These are phyloP conservation scores for Noccaea caerulescens DNA, from an alignment of 345 rosid genomes.

Conservation along the genomic window DNA sequence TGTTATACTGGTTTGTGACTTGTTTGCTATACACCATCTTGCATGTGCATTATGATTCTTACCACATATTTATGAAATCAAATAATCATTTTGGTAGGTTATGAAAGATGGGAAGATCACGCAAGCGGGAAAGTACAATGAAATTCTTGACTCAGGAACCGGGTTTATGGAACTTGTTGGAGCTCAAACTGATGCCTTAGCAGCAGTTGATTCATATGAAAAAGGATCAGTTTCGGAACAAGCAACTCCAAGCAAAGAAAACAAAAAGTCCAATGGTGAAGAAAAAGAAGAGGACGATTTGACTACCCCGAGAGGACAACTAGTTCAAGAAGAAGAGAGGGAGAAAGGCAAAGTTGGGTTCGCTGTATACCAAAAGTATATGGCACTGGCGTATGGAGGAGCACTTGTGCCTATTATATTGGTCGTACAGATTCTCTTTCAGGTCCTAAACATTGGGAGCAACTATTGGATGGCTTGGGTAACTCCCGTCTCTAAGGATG, in stretches of 20 bases:
- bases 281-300: constrained; percentile 46
- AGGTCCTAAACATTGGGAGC: constrained; percentile 73
- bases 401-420: constrained; percentile 69
- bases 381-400: constrained; percentile 71
- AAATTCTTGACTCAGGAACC: constrained; percentile 52
- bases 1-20: constrained; percentile 57
- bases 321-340: constrained; percentile 79
- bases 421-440: constrained; percentile 61
- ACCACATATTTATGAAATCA: constrained; percentile 3
- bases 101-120: constrained; percentile 78
- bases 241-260: constrained; percentile 40
- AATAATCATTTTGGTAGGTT: constrained; percentile 53
- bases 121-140: constrained; percentile 71
- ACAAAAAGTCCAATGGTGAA: constrained; percentile 28
- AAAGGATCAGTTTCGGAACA: constrained; percentile 48
- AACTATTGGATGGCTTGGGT: constrained; percentile 91
- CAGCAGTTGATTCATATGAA: constrained; percentile 50
- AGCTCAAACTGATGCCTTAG: constrained; percentile 58
- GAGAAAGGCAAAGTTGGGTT: constrained; percentile 75
- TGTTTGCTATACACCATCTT: constrained; percentile 14
- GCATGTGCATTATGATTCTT: not conserved
- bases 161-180: constrained; percentile 74
- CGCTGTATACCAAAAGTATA: constrained; percentile 62
- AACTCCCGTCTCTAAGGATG: constrained; percentile 54
- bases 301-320: constrained; percentile 52